Percentiles rank a stretch among this genome's conserved stretches.
Evolutionary conservation across 208 protist species (phyloP).

Genomic region (Crithidia thermophila): DNA sequence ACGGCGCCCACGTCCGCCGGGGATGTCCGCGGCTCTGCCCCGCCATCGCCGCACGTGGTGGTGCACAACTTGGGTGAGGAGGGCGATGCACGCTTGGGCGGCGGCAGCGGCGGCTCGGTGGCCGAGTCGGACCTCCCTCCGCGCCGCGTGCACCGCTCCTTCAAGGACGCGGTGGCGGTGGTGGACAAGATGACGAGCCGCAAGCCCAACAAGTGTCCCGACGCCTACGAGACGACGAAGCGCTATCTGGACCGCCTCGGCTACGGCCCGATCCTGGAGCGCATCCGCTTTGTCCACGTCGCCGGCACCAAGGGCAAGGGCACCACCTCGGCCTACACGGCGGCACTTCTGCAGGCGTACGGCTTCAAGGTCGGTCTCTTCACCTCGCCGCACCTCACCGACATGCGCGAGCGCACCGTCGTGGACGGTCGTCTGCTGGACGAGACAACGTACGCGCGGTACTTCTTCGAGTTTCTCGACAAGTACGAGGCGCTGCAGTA

Average conservation of each 20-base stretch:
- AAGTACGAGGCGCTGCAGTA: slow-evolving; percentile 49
- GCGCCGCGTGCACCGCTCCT: slow-evolving; percentile 44
- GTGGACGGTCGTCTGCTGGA: slow-evolving; percentile 77
- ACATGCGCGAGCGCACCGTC: slow-evolving; percentile 85
- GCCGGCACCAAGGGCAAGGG: slow-evolving; percentile 95
- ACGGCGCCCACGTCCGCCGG: not conserved
- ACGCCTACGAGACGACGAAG: slow-evolving; percentile 92
- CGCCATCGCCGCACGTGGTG: not conserved
- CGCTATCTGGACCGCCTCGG: slow-evolving; percentile 79
- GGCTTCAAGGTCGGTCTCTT: slow-evolving; percentile 91
- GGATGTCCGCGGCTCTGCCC: not conserved
- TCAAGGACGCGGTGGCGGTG: slow-evolving; percentile 59
- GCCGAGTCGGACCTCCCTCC: not conserved
- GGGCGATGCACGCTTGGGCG: not conserved
- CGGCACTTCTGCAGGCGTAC: slow-evolving; percentile 76
- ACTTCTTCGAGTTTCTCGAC: slow-evolving; percentile 84
- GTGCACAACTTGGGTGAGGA: slow-evolving; percentile 31
- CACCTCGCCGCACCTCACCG: slow-evolving; percentile 90
- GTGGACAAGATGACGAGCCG: slow-evolving; percentile 54
- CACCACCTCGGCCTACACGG: slow-evolving; percentile 81
- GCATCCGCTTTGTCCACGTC: slow-evolving; percentile 94
- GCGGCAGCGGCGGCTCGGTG: not conserved
- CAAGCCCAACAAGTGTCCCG: slow-evolving; percentile 38
- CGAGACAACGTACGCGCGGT: slow-evolving; percentile 62
- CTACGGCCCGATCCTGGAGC: slow-evolving; percentile 91